Conservation (phyloP, 805 yeast genomes). For the Candida endomychidarum region DNA sequence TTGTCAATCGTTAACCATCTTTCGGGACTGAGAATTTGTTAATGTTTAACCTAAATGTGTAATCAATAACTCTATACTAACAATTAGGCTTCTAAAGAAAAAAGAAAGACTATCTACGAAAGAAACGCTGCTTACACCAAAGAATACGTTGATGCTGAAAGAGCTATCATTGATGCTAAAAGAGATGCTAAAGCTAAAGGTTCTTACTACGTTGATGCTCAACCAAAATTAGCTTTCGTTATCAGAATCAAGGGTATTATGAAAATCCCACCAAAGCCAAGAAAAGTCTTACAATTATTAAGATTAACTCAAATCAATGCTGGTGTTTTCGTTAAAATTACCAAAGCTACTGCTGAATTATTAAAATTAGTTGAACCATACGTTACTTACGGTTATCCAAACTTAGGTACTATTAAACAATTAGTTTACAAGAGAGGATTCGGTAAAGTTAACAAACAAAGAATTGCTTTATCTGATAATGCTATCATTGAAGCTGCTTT, state of each 20-base stretch:
- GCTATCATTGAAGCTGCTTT: conserved; percentile 81
- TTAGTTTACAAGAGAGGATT: conserved; percentile 95
- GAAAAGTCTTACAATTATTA: conserved; percentile 94
- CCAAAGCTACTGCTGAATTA: conserved; percentile 93
- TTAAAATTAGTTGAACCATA: conserved; percentile 93
- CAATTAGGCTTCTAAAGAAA: conserved; percentile 44
- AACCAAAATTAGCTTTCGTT: conserved; percentile 91
- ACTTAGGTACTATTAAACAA: conserved; percentile 86
- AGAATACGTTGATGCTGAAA: conserved; percentile 92
- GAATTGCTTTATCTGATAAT: conserved; percentile 88
- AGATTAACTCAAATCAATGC: conserved; percentile 93
- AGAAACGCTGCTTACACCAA: conserved; percentile 96
- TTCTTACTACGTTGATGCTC: conserved; percentile 93
- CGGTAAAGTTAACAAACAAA: conserved; percentile 97
- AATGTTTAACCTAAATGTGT: too few relatives aligned
- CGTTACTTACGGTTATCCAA: conserved; percentile 98
- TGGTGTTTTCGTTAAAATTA: conserved; percentile 91
- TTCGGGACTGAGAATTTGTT: conserved; percentile 69
- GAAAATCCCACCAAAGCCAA: conserved; percentile 99
- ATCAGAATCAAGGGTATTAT: conserved; percentile 99
- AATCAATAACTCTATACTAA: conserved; percentile 27
- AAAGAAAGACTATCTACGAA: conserved; percentile 74
- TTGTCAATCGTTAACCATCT: conserved; percentile 80
- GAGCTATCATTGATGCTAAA: conserved; percentile 81
- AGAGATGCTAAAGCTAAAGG: conserved; percentile 94